These are phyloP conservation scores for Boletus barrowsii DNA, from an alignment of 768 basidiomycete species.

Conservation along the genomic window DNA sequence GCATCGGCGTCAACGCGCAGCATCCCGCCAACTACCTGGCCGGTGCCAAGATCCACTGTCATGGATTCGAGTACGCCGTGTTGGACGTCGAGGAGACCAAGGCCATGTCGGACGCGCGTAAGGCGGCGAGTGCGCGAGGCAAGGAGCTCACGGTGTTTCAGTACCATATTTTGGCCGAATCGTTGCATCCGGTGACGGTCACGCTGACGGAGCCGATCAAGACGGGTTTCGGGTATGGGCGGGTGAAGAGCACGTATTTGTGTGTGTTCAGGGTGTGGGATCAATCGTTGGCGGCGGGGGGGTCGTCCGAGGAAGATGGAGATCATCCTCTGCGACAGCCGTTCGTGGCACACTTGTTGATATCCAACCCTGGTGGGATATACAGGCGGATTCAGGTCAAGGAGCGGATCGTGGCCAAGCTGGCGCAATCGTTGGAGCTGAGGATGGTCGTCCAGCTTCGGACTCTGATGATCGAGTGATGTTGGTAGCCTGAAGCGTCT, in stretches of 20 bases:
- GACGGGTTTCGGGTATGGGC: slow-evolving; percentile 17
- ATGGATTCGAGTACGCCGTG: slow-evolving; percentile 19
- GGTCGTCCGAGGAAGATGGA: too few species aligned
- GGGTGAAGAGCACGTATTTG: slow-evolving; percentile 12
- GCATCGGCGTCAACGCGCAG: slow-evolving; percentile 17
- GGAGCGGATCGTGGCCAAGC: slow-evolving; percentile 21
- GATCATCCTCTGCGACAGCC: slow-evolving; percentile 16
- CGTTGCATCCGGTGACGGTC: slow-evolving; percentile 19
- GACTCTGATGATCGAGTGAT: too few species aligned
- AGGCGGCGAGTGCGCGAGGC: background rate
- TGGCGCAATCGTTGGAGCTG: slow-evolving; percentile 13
- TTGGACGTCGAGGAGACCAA: slow-evolving; percentile 14
- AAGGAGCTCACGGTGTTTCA: slow-evolving; percentile 2
- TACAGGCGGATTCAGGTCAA: slow-evolving; percentile 17
- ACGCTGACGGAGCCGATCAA: slow-evolving; percentile 20
- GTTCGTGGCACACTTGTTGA: slow-evolving; percentile 1
- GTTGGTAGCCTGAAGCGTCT: too few species aligned
- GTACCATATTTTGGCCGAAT: slow-evolving; percentile 16
- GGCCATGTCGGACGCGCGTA: slow-evolving; percentile 8
- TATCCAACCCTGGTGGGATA: slow-evolving; percentile 14
- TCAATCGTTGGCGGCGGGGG: slow-evolving; percentile 3
- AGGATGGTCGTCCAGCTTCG: slow-evolving; percentile 8
- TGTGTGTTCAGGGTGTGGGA: slow-evolving; percentile 23
- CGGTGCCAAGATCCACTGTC: slow-evolving; percentile 19
- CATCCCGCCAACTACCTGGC: slow-evolving; percentile 22